These are phyloP conservation scores for Rhizopus microsporus DNA, from an alignment of 371 early-diverging fungal species.

Conservation along the genomic window DNA sequence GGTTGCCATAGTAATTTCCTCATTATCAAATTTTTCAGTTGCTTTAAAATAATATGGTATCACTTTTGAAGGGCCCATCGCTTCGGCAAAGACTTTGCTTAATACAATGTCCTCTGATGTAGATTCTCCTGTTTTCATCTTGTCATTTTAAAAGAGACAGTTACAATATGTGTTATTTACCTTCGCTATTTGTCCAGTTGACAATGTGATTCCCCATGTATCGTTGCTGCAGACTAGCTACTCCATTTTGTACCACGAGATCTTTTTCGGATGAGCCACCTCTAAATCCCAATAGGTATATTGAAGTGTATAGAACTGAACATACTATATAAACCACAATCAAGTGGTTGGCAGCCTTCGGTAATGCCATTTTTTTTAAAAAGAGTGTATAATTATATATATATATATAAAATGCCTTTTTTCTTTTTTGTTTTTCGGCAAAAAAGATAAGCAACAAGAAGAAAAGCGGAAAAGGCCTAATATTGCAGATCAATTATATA, in stretches of 20 bases:
- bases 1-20: constrained; percentile 60
- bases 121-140: constrained; percentile 4
- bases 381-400: too few relatives aligned
- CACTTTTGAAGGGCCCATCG: constrained; percentile 66
- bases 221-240: constrained; percentile 27
- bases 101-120: constrained; percentile 55
- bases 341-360: constrained; percentile 25
- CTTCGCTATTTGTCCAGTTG: constrained; percentile 21
- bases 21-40: constrained; percentile 43
- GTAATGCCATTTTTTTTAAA: constrained; percentile 22
- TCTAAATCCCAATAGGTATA: constrained; percentile 22
- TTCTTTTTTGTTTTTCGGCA: too few relatives aligned
- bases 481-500: too few relatives aligned
- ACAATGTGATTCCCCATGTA: constrained; percentile 33
- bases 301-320: constrained; percentile 31
- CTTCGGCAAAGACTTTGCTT: constrained; percentile 63
- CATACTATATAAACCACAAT: constrained; percentile 26
- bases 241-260: constrained; percentile 5
- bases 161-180: neutral
- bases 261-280: constrained; percentile 7
- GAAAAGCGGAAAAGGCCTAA: too few relatives aligned
- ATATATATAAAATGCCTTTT: too few relatives aligned
- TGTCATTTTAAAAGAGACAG: neutral
- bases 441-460: too few relatives aligned
- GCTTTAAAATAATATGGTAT: constrained; percentile 65